Conservation (phyloP, 495 filamentous ascomycete genomes). For the Neurospora hispaniola region DNA sequence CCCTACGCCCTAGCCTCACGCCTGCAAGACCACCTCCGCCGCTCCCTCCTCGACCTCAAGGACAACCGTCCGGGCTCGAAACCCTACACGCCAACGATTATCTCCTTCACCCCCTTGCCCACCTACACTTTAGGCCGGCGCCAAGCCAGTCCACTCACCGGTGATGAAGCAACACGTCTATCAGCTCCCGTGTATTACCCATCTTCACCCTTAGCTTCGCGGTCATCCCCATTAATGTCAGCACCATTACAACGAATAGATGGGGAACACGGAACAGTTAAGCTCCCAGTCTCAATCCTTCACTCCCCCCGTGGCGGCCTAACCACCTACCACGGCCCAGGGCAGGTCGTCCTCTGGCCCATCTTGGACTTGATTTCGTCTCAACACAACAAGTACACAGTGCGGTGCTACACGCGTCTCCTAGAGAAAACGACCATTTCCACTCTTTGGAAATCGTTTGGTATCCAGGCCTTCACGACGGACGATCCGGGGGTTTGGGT, state of each 20-base stretch:
- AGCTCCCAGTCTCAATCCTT: constrained; percentile 30
- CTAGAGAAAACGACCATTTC: constrained; percentile 68
- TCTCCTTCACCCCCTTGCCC: constrained; percentile 75
- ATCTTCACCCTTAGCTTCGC: not conserved
- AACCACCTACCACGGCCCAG: constrained; percentile 91
- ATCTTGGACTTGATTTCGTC: constrained; percentile 56
- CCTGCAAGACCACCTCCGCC: constrained; percentile 31
- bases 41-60: constrained; percentile 23
- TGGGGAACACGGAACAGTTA: not conserved
- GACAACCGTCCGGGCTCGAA: constrained; percentile 13
- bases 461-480: constrained; percentile 50
- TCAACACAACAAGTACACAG: constrained; percentile 28
- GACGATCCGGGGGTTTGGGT: constrained; percentile 86
- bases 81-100: constrained; percentile 47
- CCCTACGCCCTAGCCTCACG: constrained; percentile 30
- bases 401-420: constrained; percentile 58
- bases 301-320: constrained; percentile 75
- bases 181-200: constrained; percentile 28
- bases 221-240: not conserved
- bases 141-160: constrained; percentile 52
- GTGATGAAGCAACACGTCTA: constrained; percentile 25
- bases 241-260: not conserved
- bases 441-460: constrained; percentile 39
- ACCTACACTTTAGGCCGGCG: constrained; percentile 88
- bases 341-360: constrained; percentile 84